Evolutionary conservation across 208 protist genomes (phyloP), one percentile per base, ranked within the genome.

Genomic region (Polymyxa betae): DNA sequence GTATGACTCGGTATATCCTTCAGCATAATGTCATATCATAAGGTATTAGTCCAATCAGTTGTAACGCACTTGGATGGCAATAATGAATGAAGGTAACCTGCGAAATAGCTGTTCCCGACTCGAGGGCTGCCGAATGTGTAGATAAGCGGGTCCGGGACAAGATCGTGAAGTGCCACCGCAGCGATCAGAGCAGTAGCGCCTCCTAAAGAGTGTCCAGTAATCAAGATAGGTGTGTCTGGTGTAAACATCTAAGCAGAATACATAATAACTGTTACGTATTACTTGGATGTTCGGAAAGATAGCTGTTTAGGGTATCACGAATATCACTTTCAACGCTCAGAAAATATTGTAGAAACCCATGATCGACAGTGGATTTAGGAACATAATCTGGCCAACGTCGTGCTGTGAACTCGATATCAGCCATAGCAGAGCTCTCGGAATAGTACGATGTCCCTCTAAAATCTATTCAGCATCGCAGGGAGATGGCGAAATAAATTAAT

Each of bases 161-260:
- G n/a, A 82, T 35, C 72, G 40, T 35, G 5, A 5, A 82, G 40
- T 38, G n/a, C 72, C 5, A 82, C 72, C 5, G 16, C n/a, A 35
- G 72, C 72, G 72, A 82, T 82, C 5, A 82, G 16, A 20, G 72
- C 72, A 35, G n/a, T 5, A 12, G 72, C 72, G 10, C 72, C 72
- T 82, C 72, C 72, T 38, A 82, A n/a, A 35, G 72, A 82, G 35
- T 82, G 72, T 35, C 72, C 72, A 82, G 72, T 82, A 20, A 82
- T 82, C 35, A 82, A 40, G 12, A 82, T 12, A 5, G 5, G 10
- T 5, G 72, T 5, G 72, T 82, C 72, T 82, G 72, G n/a, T 40
- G 16, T 43, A n/a, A 82, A 35, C 72, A 35, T 35, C n/a, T 20
- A 12, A 82, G 16, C 16, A 5, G 16, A 43, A 82, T 40, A 43